Conservation (phyloP, 257 asterid genomes). For the Solanum phureja region DNA sequence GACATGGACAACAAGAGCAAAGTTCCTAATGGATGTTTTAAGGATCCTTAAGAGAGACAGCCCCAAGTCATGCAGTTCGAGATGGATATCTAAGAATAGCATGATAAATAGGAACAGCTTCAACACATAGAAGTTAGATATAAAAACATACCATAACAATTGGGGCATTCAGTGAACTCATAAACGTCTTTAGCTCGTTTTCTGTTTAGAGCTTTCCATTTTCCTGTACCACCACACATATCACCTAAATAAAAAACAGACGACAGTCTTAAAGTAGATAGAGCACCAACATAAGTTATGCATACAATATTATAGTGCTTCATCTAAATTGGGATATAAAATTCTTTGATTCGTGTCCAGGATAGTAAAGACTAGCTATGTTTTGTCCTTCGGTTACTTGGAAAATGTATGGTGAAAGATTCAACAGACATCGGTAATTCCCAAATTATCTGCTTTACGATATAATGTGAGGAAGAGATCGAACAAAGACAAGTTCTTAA, state of each 20-base stretch:
- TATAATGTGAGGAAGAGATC: background rate
- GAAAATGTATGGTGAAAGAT: background rate
- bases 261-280: conserved; percentile 18
- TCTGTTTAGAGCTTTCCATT: conserved; percentile 97
- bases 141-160: conserved; percentile 73
- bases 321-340: background rate
- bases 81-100: background rate
- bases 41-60: background rate
- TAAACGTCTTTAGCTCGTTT: conserved; percentile 96
- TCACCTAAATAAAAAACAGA: conserved; percentile 75
- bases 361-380: background rate
- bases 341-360: background rate
- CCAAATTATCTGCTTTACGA: background rate
- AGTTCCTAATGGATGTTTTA: background rate
- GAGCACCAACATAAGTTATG: background rate
- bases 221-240: conserved; percentile 99
- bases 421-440: background rate
- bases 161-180: conserved; percentile 94
- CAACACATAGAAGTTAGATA: background rate
- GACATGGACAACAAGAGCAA: background rate
- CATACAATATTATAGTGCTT: background rate
- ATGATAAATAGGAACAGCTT: background rate
- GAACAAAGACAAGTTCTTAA: background rate
- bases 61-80: background rate
- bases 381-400: background rate